phyloP scores from a whole-genome alignment of 371 early-diverging fungal genomes.

The Chytridium lagenaria region DNA sequence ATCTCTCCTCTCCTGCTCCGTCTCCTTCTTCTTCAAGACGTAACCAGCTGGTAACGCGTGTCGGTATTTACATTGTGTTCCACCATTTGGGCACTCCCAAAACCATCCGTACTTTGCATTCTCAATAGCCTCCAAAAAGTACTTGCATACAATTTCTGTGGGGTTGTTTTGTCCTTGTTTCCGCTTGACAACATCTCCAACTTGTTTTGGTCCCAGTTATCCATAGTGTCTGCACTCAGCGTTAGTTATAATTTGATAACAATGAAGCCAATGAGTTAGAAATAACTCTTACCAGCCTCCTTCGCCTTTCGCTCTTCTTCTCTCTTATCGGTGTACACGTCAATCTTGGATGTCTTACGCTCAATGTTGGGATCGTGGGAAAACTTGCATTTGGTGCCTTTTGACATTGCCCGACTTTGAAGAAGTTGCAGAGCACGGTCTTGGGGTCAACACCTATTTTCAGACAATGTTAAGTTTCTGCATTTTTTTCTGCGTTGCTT shows the following conservation, averaged over 20 bases:
- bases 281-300: constrained; percentile 20
- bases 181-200: constrained; percentile 86
- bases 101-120: constrained; percentile 96
- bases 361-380: constrained; percentile 94
- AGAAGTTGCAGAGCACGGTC: constrained; percentile 94
- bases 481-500: not conserved
- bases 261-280: too few species aligned
- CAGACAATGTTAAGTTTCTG: constrained; percentile 1
- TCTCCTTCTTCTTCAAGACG: constrained; percentile 85
- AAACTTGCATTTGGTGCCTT: constrained; percentile 98
- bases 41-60: constrained; percentile 99
- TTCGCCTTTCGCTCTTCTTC: constrained; percentile 49
- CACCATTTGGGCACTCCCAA: constrained; percentile 92
- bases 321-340: constrained; percentile 90
- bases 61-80: constrained; percentile 87
- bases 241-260: not conserved
- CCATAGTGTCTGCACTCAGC: constrained; percentile 82
- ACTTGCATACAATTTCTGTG: constrained; percentile 99
- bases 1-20: constrained; percentile 68
- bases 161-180: constrained; percentile 76
- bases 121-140: constrained; percentile 98
- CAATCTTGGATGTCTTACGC: constrained; percentile 88
- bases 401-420: constrained; percentile 91
- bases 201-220: constrained; percentile 91
- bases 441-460: constrained; percentile 93